phyloP scores from a whole-genome alignment of 306 rosid genomes.

The Fagus crenata region DNA sequence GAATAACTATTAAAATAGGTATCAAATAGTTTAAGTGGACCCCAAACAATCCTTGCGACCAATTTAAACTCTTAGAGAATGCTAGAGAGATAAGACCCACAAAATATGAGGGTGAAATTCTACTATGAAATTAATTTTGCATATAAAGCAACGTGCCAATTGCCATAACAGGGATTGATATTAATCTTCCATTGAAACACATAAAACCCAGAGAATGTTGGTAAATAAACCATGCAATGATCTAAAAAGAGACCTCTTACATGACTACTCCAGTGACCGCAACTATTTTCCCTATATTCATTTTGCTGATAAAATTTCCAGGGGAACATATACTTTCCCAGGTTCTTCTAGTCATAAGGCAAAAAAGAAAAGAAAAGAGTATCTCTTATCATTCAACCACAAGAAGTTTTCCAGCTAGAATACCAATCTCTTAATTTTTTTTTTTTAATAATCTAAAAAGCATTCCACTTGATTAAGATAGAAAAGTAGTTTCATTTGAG shows the following conservation, averaged over 20 bases:
- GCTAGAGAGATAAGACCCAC: background rate
- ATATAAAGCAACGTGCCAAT: background rate
- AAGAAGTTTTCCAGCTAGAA: no score
- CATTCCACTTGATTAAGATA: background rate
- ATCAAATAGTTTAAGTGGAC: background rate
- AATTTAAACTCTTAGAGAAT: background rate
- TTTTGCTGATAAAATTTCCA: no score
- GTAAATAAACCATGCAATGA: background rate
- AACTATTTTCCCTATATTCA: no score
- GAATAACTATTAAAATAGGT: conserved; percentile 4
- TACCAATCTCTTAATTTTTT: no score
- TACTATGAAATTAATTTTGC: background rate
- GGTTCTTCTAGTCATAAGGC: no score
- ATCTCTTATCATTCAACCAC: no score
- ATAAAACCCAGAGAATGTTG: background rate
- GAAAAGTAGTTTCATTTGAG: background rate
- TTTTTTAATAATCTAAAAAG: background rate
- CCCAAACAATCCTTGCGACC: background rate
- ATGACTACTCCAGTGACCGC: no score
- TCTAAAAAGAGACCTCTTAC: background rate
- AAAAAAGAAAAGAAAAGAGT: no score
- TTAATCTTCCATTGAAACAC: background rate
- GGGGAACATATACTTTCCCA: no score
- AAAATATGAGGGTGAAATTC: background rate
- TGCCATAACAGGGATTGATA: background rate